Evolutionary conservation across 2,329 filamentous ascomycete genomes (phyloP), one percentile per base, ranked within the genome.

Genomic region (Xylariaceae sp.): DNA sequence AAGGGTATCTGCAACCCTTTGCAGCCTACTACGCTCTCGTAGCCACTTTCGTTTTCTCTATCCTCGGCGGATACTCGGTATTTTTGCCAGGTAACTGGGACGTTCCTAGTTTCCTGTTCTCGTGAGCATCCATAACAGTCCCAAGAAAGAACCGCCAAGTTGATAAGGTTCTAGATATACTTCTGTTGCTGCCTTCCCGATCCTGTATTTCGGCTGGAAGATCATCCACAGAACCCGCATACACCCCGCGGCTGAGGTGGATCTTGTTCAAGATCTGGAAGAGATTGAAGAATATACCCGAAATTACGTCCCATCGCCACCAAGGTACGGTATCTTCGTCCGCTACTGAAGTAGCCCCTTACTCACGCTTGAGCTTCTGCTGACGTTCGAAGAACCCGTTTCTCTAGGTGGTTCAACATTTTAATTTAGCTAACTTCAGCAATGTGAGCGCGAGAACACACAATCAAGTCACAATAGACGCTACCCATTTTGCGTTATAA

Each of bases 41-140:
- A 0, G 82, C 80, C 22, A 87, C 84, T 1, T 80, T 81, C 46
- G 68, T 87, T 58, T 91, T 92, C 84, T 80, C 84, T 0, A 83
- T 92, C 61, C 83, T 91, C 1, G 83, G 86, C 8, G 88, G 88
- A 0, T 92, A 91, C 58, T 79, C 84, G 0, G 86, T 92, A 1
- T 94, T 92, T 63, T 67, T 92, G 43, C 84, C 86, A 0, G 74
- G 79, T 0, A 76, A 78, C 4, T 92, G 87, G 88, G 77, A 82
- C 55, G 66, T 87, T 0, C 78, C 85, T 6, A 83, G 80, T 6
- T 94, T 92, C 67, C 69, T 92, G 26, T 89, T 90, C 69, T 87
- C 84, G 70, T 83, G 62, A 74, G 78, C 73, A 18, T 3, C 12
- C 1, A 6, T 12, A 30, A 7, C 42, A 30, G n/a, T 15, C 19